These are phyloP conservation scores for Arachis monticola DNA, from an alignment of 331 rosid species.

Conservation along the genomic window DNA sequence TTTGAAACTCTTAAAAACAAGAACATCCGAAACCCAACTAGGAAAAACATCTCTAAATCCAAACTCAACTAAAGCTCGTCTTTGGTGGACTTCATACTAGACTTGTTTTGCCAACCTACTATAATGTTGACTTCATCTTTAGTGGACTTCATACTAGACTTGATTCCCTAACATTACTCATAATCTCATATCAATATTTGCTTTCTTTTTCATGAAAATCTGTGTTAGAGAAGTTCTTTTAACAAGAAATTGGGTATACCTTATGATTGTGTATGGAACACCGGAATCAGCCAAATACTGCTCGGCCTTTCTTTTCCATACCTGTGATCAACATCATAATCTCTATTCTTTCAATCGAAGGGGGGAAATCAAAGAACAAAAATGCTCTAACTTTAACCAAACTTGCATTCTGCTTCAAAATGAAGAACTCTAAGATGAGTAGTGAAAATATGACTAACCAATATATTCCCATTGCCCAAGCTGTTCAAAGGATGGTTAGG, in stretches of 20 bases:
- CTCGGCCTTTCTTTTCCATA: conserved; percentile 96
- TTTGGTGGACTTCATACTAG: too few species aligned
- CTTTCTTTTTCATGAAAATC: neutral
- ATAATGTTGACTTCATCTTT: too few species aligned
- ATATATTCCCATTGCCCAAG: conserved; percentile 84
- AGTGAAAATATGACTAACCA: conserved; percentile 56
- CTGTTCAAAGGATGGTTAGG: conserved; percentile 72
- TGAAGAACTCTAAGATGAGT: conserved; percentile 4
- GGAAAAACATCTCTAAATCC: too few species aligned
- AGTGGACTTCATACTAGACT: too few species aligned
- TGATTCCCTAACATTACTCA: too few species aligned
- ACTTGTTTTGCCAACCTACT: too few species aligned
- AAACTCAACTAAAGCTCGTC: too few species aligned
- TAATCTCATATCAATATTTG: neutral
- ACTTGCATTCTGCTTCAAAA: neutral
- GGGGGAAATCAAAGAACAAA: neutral
- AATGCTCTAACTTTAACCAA: conserved; percentile 20
- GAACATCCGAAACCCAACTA: too few species aligned
- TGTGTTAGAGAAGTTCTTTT: neutral
- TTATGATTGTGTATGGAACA: conserved; percentile 79
- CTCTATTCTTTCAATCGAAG: conserved; percentile 1
- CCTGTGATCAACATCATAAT: conserved; percentile 41
- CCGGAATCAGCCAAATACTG: conserved; percentile 87
- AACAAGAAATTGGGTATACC: conserved; percentile 47
- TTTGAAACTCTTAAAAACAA: too few species aligned